These are phyloP conservation scores for Plectranthus barbatus DNA, from an alignment of 257 asterid species.

Conservation along the genomic window DNA sequence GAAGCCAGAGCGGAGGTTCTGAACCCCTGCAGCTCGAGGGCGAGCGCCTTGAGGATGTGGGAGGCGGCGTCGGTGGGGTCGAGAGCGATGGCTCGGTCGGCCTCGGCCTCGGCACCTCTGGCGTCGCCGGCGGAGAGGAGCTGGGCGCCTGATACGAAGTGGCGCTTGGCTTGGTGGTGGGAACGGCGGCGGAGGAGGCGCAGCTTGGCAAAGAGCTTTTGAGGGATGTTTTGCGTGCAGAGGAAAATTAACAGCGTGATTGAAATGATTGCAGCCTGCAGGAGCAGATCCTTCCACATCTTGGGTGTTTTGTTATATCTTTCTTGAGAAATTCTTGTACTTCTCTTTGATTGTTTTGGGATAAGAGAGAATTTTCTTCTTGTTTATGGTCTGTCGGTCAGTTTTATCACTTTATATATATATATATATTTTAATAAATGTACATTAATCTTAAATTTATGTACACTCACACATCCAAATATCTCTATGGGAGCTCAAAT, in stretches of 20 bases:
- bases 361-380: no score
- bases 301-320: no score
- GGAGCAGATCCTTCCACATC: conserved; percentile 49
- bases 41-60: conserved; percentile 61
- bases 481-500: no score
- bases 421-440: no score
- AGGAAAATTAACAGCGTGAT: conserved; percentile 32
- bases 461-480: no score
- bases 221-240: conserved; percentile 38
- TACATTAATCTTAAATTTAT: no score
- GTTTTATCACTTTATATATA: no score
- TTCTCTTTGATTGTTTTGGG: no score
- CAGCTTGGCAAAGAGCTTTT: conserved; percentile 45
- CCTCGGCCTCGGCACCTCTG: conserved; percentile 40
- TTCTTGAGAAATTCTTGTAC: no score
- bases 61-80: conserved; percentile 59
- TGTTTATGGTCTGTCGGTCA: no score
- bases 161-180: conserved; percentile 55
- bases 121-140: conserved; percentile 52
- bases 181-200: conserved; percentile 32
- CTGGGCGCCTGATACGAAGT: conserved; percentile 66
- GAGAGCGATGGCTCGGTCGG: conserved; percentile 50
- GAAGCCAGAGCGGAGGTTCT: conserved; percentile 56
- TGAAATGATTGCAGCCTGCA: conserved; percentile 36
- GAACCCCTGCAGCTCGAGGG: conserved; percentile 58